phyloP scores from a whole-genome alignment of 1,284 basidiomycete species.

The Anthracocystis panici-leucophaei region DNA sequence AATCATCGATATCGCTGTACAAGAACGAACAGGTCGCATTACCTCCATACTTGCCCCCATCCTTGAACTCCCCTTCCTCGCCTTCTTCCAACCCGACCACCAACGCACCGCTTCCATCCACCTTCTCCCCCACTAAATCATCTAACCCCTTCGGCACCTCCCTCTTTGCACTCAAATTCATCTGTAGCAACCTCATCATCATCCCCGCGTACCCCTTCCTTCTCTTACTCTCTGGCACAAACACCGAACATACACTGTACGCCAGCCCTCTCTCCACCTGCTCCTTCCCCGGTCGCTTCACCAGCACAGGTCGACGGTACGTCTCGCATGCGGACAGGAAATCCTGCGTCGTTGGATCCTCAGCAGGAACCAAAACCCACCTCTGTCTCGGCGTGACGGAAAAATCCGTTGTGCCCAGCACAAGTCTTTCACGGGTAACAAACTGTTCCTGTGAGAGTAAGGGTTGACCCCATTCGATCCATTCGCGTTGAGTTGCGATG shows the following conservation, averaged over 20 bases:
- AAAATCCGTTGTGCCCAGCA: slow-evolving; percentile 29
- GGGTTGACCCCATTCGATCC: slow-evolving; percentile 42
- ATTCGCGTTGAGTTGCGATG: slow-evolving; percentile 38
- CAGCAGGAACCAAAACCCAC: slow-evolving; percentile 41
- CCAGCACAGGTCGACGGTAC: slow-evolving; percentile 35
- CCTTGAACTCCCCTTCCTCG: slow-evolving; percentile 14
- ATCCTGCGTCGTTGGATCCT: slow-evolving; percentile 30
- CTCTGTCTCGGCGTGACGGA: slow-evolving; percentile 18
- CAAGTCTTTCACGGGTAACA: slow-evolving; percentile 26
- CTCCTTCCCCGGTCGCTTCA: slow-evolving; percentile 11
- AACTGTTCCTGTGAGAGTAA: slow-evolving; percentile 32
- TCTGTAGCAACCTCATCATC: slow-evolving; percentile 75
- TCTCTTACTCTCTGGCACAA: slow-evolving; percentile 72
- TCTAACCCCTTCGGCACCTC: slow-evolving; percentile 8
- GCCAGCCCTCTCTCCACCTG: slow-evolving; percentile 27
- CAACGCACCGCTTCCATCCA: slow-evolving; percentile 10
- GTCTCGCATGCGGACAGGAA: slow-evolving; percentile 42
- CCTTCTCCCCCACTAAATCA: background rate
- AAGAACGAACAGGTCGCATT: slow-evolving; percentile 74
- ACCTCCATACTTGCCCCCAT: slow-evolving; percentile 66
- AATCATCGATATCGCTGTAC: slow-evolving; percentile 77
- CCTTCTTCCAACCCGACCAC: slow-evolving; percentile 4
- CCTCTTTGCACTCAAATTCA: slow-evolving; percentile 69
- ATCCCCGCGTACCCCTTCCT: slow-evolving; percentile 73
- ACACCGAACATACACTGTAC: slow-evolving; percentile 69